phyloP scores from a whole-genome alignment of 352 stramenopile genomes.

The Pythium dissotocum region DNA sequence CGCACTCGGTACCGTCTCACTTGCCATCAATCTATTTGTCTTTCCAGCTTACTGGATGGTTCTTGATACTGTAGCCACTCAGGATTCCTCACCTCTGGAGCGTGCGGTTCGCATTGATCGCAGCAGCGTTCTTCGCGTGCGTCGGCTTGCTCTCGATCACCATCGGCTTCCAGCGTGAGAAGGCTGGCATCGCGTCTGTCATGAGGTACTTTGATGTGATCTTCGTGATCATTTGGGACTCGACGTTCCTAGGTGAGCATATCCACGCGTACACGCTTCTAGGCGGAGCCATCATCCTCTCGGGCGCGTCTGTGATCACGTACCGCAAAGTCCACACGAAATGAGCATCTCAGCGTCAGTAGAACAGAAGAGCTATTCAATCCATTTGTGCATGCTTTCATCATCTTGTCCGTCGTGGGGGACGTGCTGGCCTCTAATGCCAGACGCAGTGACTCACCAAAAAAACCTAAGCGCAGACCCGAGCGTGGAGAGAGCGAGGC shows the following conservation, averaged over 20 bases:
- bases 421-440: background rate
- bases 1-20: conserved; percentile 22
- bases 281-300: conserved; percentile 55
- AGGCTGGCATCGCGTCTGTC: conserved; percentile 58
- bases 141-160: conserved; percentile 56
- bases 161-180: conserved; percentile 56
- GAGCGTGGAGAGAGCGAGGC: conserved; percentile 2
- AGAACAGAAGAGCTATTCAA: background rate
- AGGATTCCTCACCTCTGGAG: conserved; percentile 19
- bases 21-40: background rate
- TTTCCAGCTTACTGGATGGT: background rate
- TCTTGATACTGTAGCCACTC: conserved; percentile 17
- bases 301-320: conserved; percentile 47
- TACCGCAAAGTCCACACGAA: conserved; percentile 13
- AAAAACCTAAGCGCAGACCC: conserved; percentile 6
- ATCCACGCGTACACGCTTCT: conserved; percentile 65
- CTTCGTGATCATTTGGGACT: conserved; percentile 61
- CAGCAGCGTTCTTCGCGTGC: conserved; percentile 41
- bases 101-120: conserved; percentile 43
- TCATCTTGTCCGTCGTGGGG: background rate
- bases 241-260: conserved; percentile 42
- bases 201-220: conserved; percentile 74
- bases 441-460: background rate
- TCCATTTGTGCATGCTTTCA: background rate
- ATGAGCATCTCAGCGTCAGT: background rate